These are phyloP conservation scores for Codiaeum variegatum DNA, from an alignment of 441 rosid species.

Conservation along the genomic window DNA sequence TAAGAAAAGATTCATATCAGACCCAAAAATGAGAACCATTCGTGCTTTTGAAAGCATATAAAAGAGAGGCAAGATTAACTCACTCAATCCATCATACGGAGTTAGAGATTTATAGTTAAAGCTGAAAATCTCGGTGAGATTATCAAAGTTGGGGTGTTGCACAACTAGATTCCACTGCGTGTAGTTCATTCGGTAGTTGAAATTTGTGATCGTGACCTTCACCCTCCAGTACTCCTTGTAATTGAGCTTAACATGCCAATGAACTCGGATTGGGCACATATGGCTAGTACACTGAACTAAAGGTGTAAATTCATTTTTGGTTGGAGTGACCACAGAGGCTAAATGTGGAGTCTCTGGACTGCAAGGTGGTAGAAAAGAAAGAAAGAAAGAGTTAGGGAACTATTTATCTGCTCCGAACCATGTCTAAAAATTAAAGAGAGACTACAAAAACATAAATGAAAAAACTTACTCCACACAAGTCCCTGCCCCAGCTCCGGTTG, in stretches of 20 bases:
- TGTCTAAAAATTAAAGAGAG: slow-evolving; percentile 32
- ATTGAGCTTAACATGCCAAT: slow-evolving; percentile 86
- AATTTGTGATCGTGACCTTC: slow-evolving; percentile 74
- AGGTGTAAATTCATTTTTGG: slow-evolving; percentile 49
- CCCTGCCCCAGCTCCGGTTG: slow-evolving; percentile 38
- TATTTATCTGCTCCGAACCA: not conserved
- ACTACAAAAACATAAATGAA: slow-evolving; percentile 24
- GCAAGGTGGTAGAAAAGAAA: slow-evolving; percentile 17
- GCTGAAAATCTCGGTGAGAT: slow-evolving; percentile 72
- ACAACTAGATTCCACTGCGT: slow-evolving; percentile 71
- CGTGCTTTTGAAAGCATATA: not conserved
- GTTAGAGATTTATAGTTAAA: slow-evolving; percentile 55
- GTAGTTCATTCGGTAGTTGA: slow-evolving; percentile 77
- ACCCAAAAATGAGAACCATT: slow-evolving; percentile 6
- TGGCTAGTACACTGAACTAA: slow-evolving; percentile 73
- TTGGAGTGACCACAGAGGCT: slow-evolving; percentile 49
- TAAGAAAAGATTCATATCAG: slow-evolving; percentile 3
- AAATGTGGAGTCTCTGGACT: slow-evolving; percentile 53
- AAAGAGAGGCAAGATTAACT: slow-evolving; percentile 26
- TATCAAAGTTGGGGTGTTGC: slow-evolving; percentile 89
- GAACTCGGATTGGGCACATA: slow-evolving; percentile 87
- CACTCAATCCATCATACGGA: slow-evolving; percentile 64
- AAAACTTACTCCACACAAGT: slow-evolving; percentile 70
- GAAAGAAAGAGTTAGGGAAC: not conserved
- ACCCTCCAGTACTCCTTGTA: slow-evolving; percentile 90